Conservation (phyloP, 257 asterid species). For the Solanum infundibuliforme region DNA sequence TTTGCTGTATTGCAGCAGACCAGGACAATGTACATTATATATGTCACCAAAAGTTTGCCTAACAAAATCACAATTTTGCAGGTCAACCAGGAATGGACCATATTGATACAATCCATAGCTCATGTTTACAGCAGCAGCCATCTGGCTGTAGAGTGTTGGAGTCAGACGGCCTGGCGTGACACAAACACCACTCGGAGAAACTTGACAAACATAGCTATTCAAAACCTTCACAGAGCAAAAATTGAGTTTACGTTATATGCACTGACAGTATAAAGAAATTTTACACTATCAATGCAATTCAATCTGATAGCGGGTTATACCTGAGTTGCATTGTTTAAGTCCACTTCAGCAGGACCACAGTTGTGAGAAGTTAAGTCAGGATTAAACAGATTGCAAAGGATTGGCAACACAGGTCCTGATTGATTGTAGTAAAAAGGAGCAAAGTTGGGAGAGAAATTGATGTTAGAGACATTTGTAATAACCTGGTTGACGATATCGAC, state of each 20-base stretch:
- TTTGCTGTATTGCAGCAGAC: neutral
- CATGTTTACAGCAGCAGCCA: constrained; percentile 13
- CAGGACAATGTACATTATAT: constrained; percentile 11
- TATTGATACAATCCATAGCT: constrained; percentile 13
- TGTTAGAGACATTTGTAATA: constrained; percentile 22
- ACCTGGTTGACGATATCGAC: constrained; percentile 11
- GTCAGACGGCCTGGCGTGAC: constrained; percentile 26
- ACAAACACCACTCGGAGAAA: constrained; percentile 16
- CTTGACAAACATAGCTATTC: constrained; percentile 21
- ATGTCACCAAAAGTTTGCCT: constrained; percentile 8
- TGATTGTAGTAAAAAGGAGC: constrained; percentile 23
- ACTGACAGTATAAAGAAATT: neutral
- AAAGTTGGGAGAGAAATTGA: constrained; percentile 14
- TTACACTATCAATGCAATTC: neutral
- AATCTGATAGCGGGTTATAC: neutral
- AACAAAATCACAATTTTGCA: constrained; percentile 18
- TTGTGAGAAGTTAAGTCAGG: constrained; percentile 6
- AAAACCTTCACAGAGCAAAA: constrained; percentile 6
- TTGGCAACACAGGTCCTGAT: constrained; percentile 26
- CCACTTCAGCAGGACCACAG: constrained; percentile 15
- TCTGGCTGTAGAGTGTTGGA: constrained; percentile 9
- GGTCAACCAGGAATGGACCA: constrained; percentile 19
- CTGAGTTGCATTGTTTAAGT: constrained; percentile 20
- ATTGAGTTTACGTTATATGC: neutral
- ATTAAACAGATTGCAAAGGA: constrained; percentile 25